Evolutionary conservation across 2,329 filamentous ascomycete genomes (phyloP), one percentile per base, ranked within the genome.

Genomic region (Emergomyces orientalis): DNA sequence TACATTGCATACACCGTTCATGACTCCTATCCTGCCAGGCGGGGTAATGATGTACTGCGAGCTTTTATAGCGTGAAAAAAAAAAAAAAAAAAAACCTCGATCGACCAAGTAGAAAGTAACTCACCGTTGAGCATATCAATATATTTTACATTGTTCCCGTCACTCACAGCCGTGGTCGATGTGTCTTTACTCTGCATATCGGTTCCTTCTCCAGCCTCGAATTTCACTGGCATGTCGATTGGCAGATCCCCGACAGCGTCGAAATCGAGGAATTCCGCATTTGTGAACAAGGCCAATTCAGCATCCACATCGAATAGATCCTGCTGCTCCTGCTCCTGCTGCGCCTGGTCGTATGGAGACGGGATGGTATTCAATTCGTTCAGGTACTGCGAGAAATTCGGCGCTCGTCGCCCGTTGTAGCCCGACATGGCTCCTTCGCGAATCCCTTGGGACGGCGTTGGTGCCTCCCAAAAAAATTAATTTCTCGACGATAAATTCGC

Each of bases 321-420:
- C 39, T 58, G 55, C 63, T 80, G 76, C 58, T 88, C 84, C 64
- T 87, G 82, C 63, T 81, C 77, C 66, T 81, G 78, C 51, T 76
- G 73, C 34, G 82, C 83, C 65, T 87, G 81, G 61, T 88, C 84
- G 69, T 86, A 85, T 65, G 88, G 80, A 65, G 86, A 80, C 1
- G 83, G 83, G 62, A 88, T 80, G 55, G 83, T 84, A 80, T 96
- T 96, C 71, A 97, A 82, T 69, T 92, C 88, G 71, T 90, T 88
- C 68, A 97, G 83, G 79, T 94, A 96, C 72, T 91, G 88, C 72
- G 91, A 91, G 77, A 96, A 89, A 76, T 96, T 96, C 72, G 90
- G 88, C 70, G 85, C 89, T 73, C 88, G 86, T 66, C 90, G 88
- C 72, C 87, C 88, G 76, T 83, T 86, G 82, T 86, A 91, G 74